Base-by-base conservation (phyloP, 768 basidiomycete species). In the Termitomyces sp. region DNA sequence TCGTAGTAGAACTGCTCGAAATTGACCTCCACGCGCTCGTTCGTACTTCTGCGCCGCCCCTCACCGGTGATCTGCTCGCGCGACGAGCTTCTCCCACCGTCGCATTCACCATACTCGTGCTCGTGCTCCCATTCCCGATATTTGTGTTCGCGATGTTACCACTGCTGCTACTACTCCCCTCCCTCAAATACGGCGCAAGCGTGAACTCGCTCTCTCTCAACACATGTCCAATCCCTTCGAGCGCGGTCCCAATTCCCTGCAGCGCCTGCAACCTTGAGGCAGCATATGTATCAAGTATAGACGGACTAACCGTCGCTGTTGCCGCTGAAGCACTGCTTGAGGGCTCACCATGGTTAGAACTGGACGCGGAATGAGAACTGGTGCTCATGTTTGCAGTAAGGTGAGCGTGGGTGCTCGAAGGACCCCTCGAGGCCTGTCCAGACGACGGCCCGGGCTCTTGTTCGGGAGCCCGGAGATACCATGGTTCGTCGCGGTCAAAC, bases 161-260 rank as follows among this genome's bases (percentile, higher is more conserved):
- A 32, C 32, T 16, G 5, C 6, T 8, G 5, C 6, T 8, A 8
- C 10, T 14, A 2, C 10, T 12, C 0, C 32, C 47, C 20, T 61
- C 63, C 40, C 56, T 36, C 28, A 60, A 16, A 35, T 52, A 63
- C 33, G 62, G 55, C 28, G n/a, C 52, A 26, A 63, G n/a, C 1
- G 56, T 55, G 10, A 58, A n/a, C 52, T 63, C 62, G 49, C 62
- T 63, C 30, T 60, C 59, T 28, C 59, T 59, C 20, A 63, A 26
- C 9, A 50, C 63, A 26, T 61, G 59, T 2, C 59, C 63, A 8
- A 63, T 55, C 0, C 63, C 63, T 49, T 63, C 57, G 14, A 63
- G 47, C 14, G 63, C 60, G 1, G 60, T 51, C 18, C 60, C 60
- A 1, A 63, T 51, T 3, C 59, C 60, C 33, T 61, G 63, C 2